These are phyloP conservation scores for Schizonepeta tenuifolia DNA, from an alignment of 257 asterid genomes.

Conservation along the genomic window DNA sequence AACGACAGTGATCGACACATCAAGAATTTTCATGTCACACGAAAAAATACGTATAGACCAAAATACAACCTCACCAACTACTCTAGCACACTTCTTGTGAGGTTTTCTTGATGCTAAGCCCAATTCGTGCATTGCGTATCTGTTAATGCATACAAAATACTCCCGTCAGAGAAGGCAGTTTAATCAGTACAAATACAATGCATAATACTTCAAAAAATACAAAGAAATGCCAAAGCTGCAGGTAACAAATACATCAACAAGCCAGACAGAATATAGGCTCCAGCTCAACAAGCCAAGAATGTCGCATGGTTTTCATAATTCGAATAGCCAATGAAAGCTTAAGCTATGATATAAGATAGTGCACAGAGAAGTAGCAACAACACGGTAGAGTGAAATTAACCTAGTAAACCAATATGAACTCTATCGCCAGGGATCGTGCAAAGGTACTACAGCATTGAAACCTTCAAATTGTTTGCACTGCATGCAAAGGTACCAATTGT, in stretches of 20 bases:
- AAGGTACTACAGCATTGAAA: neutral
- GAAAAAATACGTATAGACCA: conserved; percentile 25
- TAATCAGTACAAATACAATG: neutral
- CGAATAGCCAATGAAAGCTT: neutral
- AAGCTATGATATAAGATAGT: neutral
- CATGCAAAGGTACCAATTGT: too few relatives aligned
- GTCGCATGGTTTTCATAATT: neutral
- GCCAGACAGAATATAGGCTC: neutral
- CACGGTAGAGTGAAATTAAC: neutral
- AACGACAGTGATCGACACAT: neutral
- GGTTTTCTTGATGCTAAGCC: conserved; percentile 95
- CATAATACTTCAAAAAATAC: neutral
- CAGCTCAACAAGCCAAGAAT: conserved; percentile 9
- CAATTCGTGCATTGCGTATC: conserved; percentile 96
- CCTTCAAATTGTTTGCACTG: too few relatives aligned
- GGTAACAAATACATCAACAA: neutral
- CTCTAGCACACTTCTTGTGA: conserved; percentile 96
- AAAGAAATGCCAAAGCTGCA: conserved; percentile 18
- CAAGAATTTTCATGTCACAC: conserved; percentile 5
- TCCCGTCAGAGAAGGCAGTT: conserved; percentile 30
- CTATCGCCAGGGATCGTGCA: neutral
- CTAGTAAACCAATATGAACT: neutral
- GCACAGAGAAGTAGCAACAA: conserved; percentile 11
- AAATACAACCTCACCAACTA: conserved; percentile 92
- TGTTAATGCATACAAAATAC: conserved; percentile 37